Base-by-base conservation (phyloP, 768 basidiomycete genomes). In the Boletus vinaceobasis region DNA sequence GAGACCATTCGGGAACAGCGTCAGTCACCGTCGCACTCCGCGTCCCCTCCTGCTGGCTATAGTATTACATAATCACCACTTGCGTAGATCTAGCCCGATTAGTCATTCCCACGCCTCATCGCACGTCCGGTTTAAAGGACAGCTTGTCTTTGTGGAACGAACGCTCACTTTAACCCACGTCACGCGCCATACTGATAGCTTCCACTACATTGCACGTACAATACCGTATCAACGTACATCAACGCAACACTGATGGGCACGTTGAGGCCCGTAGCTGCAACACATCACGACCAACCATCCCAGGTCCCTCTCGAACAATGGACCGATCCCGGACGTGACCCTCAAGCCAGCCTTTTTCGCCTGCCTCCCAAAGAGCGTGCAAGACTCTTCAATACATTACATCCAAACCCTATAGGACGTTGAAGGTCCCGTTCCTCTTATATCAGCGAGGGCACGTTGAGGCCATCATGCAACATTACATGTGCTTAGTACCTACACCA, bases 391-490 rank as follows among this genome's bases (percentile, higher is more conserved):
- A 75, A 77, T 75, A 76, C 71, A 79, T 73, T 77, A 76, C 75
- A 66, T 71, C 68, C 68, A 67, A 58, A 65, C 60, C 58, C 59
- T 59, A 69, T 68, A 78, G 82, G 79, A 84, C 80, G 80, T 85
- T 84, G 80, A 83, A 84, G 80, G 80, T 82, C 83, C 79, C 74
- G 75, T 66, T 77, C 73, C 77, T 74, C 73, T 77, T 74, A 71
- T 68, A 66, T 71, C 76, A 77, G 79, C 79, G 77, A 83, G 79
- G 84, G 85, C 85, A 76, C 85, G 86, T 87, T 87, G 86, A 87
- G 86, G 86, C 86, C 85, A 73, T 80, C 78, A 74, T 65, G 58
- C 62, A 60, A 40, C 35, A 51, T 52, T 29, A 42, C 56, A 49
- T 32, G 31, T 33, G 42, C 56, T 69, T 60, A 73, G 59, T 73